Conservation (phyloP, 1,284 basidiomycete species). For the Apiotrichum domesticum region DNA sequence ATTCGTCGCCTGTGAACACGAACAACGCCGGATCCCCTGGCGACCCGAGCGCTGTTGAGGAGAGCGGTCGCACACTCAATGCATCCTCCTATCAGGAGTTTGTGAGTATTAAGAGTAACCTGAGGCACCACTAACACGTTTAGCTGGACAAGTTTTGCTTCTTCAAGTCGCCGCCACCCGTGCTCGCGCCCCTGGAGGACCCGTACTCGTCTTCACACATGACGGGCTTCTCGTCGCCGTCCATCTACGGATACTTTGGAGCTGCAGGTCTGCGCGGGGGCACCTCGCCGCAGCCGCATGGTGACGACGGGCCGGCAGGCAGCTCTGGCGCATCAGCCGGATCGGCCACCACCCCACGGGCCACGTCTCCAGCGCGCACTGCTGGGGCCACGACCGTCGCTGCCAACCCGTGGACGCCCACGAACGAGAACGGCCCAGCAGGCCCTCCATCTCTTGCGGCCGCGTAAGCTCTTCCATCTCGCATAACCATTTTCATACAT, state of each 20-base stretch:
- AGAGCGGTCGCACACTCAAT: slow-evolving; percentile 22
- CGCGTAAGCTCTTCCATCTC: background rate
- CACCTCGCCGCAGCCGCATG: too few species aligned
- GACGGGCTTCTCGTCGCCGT: slow-evolving; percentile 22
- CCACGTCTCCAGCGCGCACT: background rate
- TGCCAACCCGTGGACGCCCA: background rate
- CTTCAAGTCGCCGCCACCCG: slow-evolving; percentile 39
- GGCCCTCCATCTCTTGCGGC: background rate
- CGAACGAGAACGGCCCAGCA: background rate
- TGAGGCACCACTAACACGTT: background rate
- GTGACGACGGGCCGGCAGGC: too few species aligned
- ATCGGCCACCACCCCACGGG: background rate
- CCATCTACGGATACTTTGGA: slow-evolving; percentile 19
- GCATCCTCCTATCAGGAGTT: slow-evolving; percentile 38
- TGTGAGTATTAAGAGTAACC: slow-evolving; percentile 24
- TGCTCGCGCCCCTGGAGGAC: slow-evolving; percentile 4
- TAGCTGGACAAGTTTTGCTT: slow-evolving; percentile 47
- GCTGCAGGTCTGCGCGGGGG: background rate
- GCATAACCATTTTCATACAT: too few species aligned
- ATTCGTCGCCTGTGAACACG: slow-evolving; percentile 35
- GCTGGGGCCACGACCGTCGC: background rate
- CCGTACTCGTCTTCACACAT: background rate
- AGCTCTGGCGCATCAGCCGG: background rate
- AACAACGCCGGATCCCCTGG: slow-evolving; percentile 23
- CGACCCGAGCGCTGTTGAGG: slow-evolving; percentile 21